A percentile compares a stretch with the other conserved stretches of the same genome.
Conservation (phyloP, 1,284 basidiomycete species). For the Puccinia horiana region DNA sequence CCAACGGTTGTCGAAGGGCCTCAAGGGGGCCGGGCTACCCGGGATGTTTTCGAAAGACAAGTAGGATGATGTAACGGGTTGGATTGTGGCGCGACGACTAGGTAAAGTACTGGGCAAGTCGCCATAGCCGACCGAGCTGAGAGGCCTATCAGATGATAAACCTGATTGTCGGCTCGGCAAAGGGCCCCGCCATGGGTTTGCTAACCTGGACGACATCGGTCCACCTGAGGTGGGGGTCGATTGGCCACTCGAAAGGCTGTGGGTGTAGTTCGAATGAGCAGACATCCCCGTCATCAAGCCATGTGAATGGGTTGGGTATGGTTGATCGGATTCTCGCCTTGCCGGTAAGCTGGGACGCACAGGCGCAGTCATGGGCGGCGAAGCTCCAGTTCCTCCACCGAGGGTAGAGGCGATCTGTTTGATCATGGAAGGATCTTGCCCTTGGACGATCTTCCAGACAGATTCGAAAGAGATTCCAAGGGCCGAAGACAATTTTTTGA, state of each 20-base stretch:
- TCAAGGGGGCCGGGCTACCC: background rate
- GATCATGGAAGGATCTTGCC: slow-evolving; percentile 41
- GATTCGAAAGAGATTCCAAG: slow-evolving; percentile 40
- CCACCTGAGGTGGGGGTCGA: background rate
- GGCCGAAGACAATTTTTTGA: slow-evolving; percentile 35
- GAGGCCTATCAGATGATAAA: background rate
- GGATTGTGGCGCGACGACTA: slow-evolving; percentile 11
- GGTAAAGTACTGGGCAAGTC: background rate
- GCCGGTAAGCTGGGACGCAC: background rate
- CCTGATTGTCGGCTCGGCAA: background rate
- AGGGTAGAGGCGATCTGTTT: slow-evolving; percentile 41
- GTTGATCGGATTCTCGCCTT: background rate
- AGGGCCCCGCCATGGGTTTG: background rate
- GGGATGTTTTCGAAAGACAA: slow-evolving; percentile 7
- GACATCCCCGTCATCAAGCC: background rate
- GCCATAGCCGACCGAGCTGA: background rate
- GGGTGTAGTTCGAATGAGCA: background rate
- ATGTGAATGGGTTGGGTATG: background rate
- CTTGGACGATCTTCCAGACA: slow-evolving; percentile 46
- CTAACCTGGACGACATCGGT: background rate
- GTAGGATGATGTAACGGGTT: slow-evolving; percentile 11
- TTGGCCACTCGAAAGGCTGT: slow-evolving; percentile 6
- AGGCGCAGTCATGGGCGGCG: background rate
- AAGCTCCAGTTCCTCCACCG: background rate
- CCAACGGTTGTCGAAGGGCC: slow-evolving; percentile 23